Evolutionary conservation across 148 eudicot species (phyloP), one percentile per base, ranked within the genome.

Genomic region (Rhododendron kiyosumense): DNA sequence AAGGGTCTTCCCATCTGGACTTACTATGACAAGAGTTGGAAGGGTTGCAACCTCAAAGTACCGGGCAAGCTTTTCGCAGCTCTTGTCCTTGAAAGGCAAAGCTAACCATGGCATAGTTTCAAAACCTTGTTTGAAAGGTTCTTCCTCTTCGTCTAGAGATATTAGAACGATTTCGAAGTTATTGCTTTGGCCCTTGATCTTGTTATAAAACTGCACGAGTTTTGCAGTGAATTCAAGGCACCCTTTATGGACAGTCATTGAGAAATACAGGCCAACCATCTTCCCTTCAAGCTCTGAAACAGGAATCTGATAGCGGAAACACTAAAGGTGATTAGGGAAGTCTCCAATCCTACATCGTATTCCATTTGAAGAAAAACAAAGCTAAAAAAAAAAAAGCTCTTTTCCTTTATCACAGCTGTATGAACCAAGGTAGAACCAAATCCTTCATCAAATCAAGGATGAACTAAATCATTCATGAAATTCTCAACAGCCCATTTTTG

Each of bases 231-330:
- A 96, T 12, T 88, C 90, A 69, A 78, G 41, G 74, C 91, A 94
- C 32, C 71, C 84, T 26, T 80, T 88, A 87, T 88, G 88, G 38
- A 88, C 85, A 41, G 89, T 76, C 86, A 90, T 24, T 17, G 91
- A 76, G 87, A 96, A 96, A 85, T 92, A 93, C 78, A 96, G 86
- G 75, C 94, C 95, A 48, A 96, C 90, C 76, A 87, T 93, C 88
- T 91, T 94, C 83, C 98, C 98, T 89, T 96, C 93, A 79, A 96
- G 96, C 87, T 94, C 93, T 24, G 92, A 84, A 26, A 96, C 88
- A 51, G 92, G 91, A 26, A 93, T 92, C 98, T 96, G 81, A 79
- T 81, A 54, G 38, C 7, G 20, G 22, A 51, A 57, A 51, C 41
- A 15, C 22, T 52, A 52, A 81, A 54, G 28, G 26, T 54, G 24